phyloP scores from a whole-genome alignment of 2,329 filamentous ascomycete genomes.

The Cladophialophora bantiana region DNA sequence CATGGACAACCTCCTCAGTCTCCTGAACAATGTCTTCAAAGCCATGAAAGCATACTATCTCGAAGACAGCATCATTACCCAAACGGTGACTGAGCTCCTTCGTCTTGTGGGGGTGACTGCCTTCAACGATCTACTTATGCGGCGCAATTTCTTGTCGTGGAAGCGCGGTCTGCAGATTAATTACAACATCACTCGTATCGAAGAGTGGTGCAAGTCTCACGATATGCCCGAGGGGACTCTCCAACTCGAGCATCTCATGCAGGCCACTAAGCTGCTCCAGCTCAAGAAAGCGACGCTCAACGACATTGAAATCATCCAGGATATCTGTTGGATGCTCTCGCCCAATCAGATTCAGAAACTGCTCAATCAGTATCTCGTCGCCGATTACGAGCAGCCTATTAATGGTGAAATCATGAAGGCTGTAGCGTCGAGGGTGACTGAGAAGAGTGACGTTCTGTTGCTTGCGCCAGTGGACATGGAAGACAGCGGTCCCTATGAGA shows the following conservation, averaged over 20 bases:
- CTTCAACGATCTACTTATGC: slow-evolving; percentile 97
- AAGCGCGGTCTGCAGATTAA: slow-evolving; percentile 99
- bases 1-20: slow-evolving; percentile 97
- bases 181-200: slow-evolving; percentile 99
- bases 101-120: slow-evolving; percentile 94
- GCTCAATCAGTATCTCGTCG: slow-evolving; percentile 96
- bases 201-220: slow-evolving; percentile 99
- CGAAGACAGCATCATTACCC: slow-evolving; percentile 93
- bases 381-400: slow-evolving; percentile 98
- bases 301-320: slow-evolving; percentile 99
- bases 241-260: slow-evolving; percentile 97
- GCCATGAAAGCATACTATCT: slow-evolving; percentile 99
- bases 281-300: slow-evolving; percentile 99
- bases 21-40: slow-evolving; percentile 96
- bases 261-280: slow-evolving; percentile 95
- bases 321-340: slow-evolving; percentile 96
- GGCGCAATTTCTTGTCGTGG: slow-evolving; percentile 98
- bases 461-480: slow-evolving; percentile 98
- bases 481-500: slow-evolving; percentile 97
- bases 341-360: slow-evolving; percentile 99
- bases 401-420: slow-evolving; percentile 99
- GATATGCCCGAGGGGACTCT: slow-evolving; percentile 99
- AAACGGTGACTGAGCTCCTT: slow-evolving; percentile 92
- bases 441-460: slow-evolving; percentile 96
- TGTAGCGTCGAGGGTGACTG: slow-evolving; percentile 92